Base-by-base conservation (phyloP, 1,284 basidiomycete species). In the Cutaneotrichosporon mucoides region DNA sequence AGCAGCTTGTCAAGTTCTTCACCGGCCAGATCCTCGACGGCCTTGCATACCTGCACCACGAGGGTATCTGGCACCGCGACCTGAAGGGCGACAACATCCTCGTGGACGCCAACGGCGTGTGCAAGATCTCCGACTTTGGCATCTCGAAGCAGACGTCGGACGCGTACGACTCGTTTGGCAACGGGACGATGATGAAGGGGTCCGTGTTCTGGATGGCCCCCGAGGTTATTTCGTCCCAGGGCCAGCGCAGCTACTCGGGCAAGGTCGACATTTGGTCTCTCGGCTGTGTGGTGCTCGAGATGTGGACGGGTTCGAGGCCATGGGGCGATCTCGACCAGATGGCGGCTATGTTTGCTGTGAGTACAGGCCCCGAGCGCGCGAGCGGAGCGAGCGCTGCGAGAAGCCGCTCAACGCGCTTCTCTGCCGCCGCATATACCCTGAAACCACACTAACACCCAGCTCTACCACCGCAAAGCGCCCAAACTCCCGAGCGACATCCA, bases 171-270 rank as follows among this genome's bases (percentile, higher is more conserved):
- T 88, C 89, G 62, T 83, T 85, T 59, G 88, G 84, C 34, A 64
- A 69, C 55, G 87, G 84, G 59, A 94, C 92, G 2, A 89, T 90
- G 52, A 90, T 99, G 88, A 90, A 93, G 77, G 96, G 96, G 15
- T 94, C 92, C 13, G 89, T 98, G 50, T 99, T 97, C 77, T 99
- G 96, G 91, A 99, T 99, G 95, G 95, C 96, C 6, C 96, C 95
- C 1, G 95, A 99, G 79, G 92, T 99, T 61, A 85, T 89, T 63
- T 70, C 70, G 47, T 34, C 44, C 24, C 44, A 47, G 10, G 47
- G 40, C 16, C 46, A 59, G 45, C 50, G 51, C n/a, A 87, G 87
- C 40, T 99, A 99, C 76, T 92, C 90, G 67, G 92, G 89, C 68
- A 99, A 99, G 79, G 88, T 97, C 41, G 96, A 99, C 73, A 97